Conservation (phyloP, 371 early-diverging fungal genomes). For the Zopfochytrium polystomum region DNA sequence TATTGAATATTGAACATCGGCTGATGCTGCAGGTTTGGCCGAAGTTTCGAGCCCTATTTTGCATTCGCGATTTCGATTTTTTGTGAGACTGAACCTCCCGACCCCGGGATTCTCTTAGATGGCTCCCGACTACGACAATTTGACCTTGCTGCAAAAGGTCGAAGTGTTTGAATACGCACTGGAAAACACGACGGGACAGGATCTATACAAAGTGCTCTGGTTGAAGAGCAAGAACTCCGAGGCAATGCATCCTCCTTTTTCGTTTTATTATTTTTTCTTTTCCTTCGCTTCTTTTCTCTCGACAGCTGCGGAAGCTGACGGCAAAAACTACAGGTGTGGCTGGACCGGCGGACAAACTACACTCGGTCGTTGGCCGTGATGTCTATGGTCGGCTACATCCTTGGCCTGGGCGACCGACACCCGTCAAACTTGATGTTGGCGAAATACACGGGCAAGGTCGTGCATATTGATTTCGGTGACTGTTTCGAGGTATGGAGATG, state of each 20-base stretch:
- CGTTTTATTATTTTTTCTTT: neutral
- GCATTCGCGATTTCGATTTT: neutral
- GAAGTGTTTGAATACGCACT: slow-evolving; percentile 96
- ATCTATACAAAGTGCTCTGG: slow-evolving; percentile 94
- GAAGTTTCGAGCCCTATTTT: neutral
- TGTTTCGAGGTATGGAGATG: slow-evolving; percentile 95
- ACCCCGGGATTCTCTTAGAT: too few species aligned
- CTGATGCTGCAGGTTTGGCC: slow-evolving; percentile 76
- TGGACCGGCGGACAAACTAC: slow-evolving; percentile 93
- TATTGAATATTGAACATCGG: slow-evolving; percentile 90
- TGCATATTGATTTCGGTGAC: slow-evolving; percentile 98
- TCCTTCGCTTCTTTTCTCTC: neutral
- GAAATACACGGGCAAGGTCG: slow-evolving; percentile 73
- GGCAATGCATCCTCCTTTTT: slow-evolving; percentile 23
- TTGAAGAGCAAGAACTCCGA: slow-evolving; percentile 94
- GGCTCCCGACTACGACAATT: slow-evolving; percentile 91
- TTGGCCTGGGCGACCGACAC: slow-evolving; percentile 99
- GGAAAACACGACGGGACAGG: slow-evolving; percentile 92
- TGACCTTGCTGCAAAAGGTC: slow-evolving; percentile 88
- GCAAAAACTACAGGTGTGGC: slow-evolving; percentile 77
- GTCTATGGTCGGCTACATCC: slow-evolving; percentile 81
- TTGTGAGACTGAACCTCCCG: neutral
- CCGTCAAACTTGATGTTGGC: slow-evolving; percentile 96
- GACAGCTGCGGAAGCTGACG: neutral
- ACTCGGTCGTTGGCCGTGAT: slow-evolving; percentile 68